Evolutionary conservation across 1,284 basidiomycete genomes (phyloP).

Genomic region (Leccinum fallax): DNA sequence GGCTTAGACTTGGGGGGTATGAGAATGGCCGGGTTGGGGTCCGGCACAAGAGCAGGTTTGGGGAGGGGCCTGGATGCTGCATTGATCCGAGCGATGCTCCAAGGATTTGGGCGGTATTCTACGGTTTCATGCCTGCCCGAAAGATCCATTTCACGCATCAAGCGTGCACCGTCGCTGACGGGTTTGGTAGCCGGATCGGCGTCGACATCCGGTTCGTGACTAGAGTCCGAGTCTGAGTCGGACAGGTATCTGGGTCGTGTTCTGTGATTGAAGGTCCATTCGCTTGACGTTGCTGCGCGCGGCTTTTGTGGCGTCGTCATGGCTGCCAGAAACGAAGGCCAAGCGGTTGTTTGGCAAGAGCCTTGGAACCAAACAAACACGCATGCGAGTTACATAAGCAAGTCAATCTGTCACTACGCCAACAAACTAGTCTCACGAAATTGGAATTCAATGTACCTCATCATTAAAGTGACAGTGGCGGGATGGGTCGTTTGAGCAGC

Average conservation of each 20-base stretch:
- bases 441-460: neutral
- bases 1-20: neutral
- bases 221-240: slow-evolving; percentile 31
- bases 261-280: slow-evolving; percentile 41
- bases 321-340: neutral
- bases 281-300: neutral
- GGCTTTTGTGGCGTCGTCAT: slow-evolving; percentile 1
- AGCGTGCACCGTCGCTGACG: slow-evolving; percentile 30
- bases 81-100: slow-evolving; percentile 74
- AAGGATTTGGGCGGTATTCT: slow-evolving; percentile 68
- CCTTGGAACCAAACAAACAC: slow-evolving; percentile 1
- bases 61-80: slow-evolving; percentile 50
- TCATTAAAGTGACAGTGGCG: neutral
- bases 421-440: neutral
- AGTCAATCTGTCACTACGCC: neutral
- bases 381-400: neutral
- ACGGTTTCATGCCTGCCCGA: slow-evolving; percentile 58
- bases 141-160: slow-evolving; percentile 60
- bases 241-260: slow-evolving; percentile 14
- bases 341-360: slow-evolving; percentile 21
- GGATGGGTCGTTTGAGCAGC: neutral
- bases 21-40: neutral
- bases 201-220: slow-evolving; percentile 8
- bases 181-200: slow-evolving; percentile 7
- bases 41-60: slow-evolving; percentile 8